Conservation (phyloP, 306 rosid genomes). For the Astragalus membranaceus region DNA sequence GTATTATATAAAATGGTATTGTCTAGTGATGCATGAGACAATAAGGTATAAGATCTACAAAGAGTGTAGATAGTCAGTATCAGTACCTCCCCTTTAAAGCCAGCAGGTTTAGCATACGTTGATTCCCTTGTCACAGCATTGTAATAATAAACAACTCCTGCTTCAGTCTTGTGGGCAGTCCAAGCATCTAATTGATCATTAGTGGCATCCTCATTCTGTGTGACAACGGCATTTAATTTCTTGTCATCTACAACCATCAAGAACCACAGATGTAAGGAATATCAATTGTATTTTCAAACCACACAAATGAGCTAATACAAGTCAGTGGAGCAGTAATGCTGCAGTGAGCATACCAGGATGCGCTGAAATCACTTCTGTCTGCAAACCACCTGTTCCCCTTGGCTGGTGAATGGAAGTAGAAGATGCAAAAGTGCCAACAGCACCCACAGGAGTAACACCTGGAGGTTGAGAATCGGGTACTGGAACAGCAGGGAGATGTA, state of each 20-base stretch:
- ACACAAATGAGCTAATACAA: constrained; percentile 19
- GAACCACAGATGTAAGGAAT: constrained; percentile 10
- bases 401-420: constrained; percentile 33
- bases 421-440: constrained; percentile 22
- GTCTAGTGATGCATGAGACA: constrained; percentile 1
- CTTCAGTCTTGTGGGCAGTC: constrained; percentile 87
- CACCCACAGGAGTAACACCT: constrained; percentile 72
- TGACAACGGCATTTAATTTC: constrained; percentile 32
- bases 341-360: constrained; percentile 44
- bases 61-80: background rate
- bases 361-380: constrained; percentile 39
- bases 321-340: constrained; percentile 14
- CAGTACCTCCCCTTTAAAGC: constrained; percentile 87
- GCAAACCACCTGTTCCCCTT: constrained; percentile 43
- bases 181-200: constrained; percentile 68
- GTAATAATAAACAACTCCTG: constrained; percentile 80
- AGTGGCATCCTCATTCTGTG: constrained; percentile 24
- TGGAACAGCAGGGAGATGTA: constrained; percentile 57
- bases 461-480: constrained; percentile 90
- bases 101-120: constrained; percentile 77
- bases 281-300: constrained; percentile 11
- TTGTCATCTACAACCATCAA: constrained; percentile 41
- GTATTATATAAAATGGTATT: background rate
- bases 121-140: constrained; percentile 83
- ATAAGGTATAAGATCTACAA: background rate